Evolutionary conservation across 176 grass and related monocot genomes (phyloP), one percentile per base, ranked within the genome.

Genomic region (Paspalum vaginatum): DNA sequence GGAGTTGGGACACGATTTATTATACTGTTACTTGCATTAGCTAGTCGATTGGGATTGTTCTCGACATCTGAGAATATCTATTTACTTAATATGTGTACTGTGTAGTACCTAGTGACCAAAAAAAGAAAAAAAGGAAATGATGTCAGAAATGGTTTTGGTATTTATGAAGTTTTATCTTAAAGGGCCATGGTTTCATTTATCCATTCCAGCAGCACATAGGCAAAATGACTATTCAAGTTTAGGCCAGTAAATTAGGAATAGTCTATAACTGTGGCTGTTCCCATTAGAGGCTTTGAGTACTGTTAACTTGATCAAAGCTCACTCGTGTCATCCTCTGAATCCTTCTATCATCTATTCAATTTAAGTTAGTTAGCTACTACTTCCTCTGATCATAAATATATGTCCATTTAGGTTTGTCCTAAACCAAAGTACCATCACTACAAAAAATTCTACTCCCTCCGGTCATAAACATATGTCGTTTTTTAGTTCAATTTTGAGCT

Each of bases 31-130:
- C 26, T 14, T 43, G 32, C 75, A 52, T 65, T 11, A 14, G 21
- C 8, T 75, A 51, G 7, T 37, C 39, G 49, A 81, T 49, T 59
- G 53, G 25, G n/a, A 75, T 60, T 46, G 38, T 81, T 48, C 20
- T 77, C 32, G 21, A 61, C 9, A 18, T 2, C 32, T 21, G 45
- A 16, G 67, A 46, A 49, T 58, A 77, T 77, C 8, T 57, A 18
- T 71, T 71, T 45, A 11, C 14, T 72, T 70, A 21, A 49, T n/a
- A n/a, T n/a, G n/a, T n/a, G n/a, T n/a, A n/a, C n/a, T 41, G 55
- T 25, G 38, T 74, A 55, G 37, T 32, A 15, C 9, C 14, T 45
- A 51, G 9, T 75, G 39, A 71, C 44, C 16, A 18, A 22, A 39
- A 21, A 39, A 60, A 5, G 5, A n/a, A 22, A 13, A 57, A 72